phyloP scores from a whole-genome alignment of 2,329 filamentous ascomycete genomes.

The Ophiocordyceps camponoti-saundersi region DNA sequence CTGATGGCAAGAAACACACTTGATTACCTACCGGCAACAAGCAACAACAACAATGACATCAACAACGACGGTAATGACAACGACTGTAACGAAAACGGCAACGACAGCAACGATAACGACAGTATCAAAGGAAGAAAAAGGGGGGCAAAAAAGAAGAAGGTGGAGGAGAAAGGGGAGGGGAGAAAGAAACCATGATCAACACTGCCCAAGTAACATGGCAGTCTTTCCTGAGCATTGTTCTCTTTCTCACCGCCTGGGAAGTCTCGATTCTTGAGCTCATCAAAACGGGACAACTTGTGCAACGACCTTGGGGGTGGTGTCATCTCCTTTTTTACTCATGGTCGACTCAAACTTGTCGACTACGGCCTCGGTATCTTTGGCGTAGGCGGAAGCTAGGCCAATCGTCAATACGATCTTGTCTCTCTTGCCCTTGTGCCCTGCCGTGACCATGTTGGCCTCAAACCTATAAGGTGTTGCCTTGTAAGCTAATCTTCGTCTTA shows the following conservation, averaged over 20 bases:
- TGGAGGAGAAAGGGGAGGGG: not conserved
- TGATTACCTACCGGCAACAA: too few species aligned
- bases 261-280: slow-evolving; percentile 3
- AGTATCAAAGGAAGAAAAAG: too few species aligned
- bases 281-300: slow-evolving; percentile 11
- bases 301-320: slow-evolving; percentile 15
- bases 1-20: too few species aligned
- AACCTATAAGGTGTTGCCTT: slow-evolving; percentile 1
- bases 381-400: slow-evolving; percentile 12
- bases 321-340: slow-evolving; percentile 14
- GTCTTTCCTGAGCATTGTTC: not conserved
- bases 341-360: slow-evolving; percentile 16
- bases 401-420: slow-evolving; percentile 20
- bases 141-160: not conserved
- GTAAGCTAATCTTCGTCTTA: not conserved
- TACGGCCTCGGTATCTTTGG: slow-evolving; percentile 14
- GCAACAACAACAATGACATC: too few species aligned
- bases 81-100: too few species aligned
- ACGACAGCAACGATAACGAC: not conserved
- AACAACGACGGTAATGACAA: too few species aligned
- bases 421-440: slow-evolving; percentile 14
- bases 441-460: not conserved
- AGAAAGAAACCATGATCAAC: not conserved
- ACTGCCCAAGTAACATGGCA: not conserved
- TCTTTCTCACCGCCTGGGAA: too few species aligned